A percentile compares a stretch with the other conserved stretches of the same genome.
phyloP scores from a whole-genome alignment of 345 rosid species.

The Crucihimalaya himalaica region DNA sequence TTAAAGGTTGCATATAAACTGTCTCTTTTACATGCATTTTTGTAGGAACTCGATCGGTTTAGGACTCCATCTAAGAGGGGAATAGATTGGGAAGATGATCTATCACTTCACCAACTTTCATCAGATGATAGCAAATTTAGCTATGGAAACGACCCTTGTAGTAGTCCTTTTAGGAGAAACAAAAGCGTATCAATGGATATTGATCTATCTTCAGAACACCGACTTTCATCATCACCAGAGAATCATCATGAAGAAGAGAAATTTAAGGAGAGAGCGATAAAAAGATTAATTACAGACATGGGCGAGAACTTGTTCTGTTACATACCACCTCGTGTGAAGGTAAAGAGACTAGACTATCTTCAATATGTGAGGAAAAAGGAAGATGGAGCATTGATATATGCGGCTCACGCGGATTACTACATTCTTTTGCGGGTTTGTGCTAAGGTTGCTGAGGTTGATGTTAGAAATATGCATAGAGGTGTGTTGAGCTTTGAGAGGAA shows the following conservation, averaged over 20 bases:
- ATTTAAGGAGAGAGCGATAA: slow-evolving; percentile 43
- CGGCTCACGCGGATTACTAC: slow-evolving; percentile 84
- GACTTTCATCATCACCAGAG: slow-evolving; percentile 9
- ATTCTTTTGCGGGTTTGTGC: slow-evolving; percentile 72
- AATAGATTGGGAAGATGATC: slow-evolving; percentile 43
- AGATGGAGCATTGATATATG: slow-evolving; percentile 54
- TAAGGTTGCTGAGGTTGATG: slow-evolving; percentile 57
- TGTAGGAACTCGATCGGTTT: slow-evolving; percentile 11
- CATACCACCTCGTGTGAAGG: slow-evolving; percentile 66
- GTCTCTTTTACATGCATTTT: not conserved
- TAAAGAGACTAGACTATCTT: slow-evolving; percentile 62
- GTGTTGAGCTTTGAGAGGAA: slow-evolving; percentile 76
- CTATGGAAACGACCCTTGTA: slow-evolving; percentile 24
- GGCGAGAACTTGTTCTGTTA: slow-evolving; percentile 66
- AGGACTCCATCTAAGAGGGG: slow-evolving; percentile 38
- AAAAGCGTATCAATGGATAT: not conserved
- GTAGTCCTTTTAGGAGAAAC: slow-evolving; percentile 16
- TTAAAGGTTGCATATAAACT: not conserved
- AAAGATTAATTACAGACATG: slow-evolving; percentile 62
- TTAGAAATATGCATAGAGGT: slow-evolving; percentile 63
- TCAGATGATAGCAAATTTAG: slow-evolving; percentile 28
- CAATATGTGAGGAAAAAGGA: slow-evolving; percentile 64
- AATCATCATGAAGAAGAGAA: slow-evolving; percentile 8
- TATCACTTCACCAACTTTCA: slow-evolving; percentile 6
- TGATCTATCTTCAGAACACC: not conserved